Percentiles rank a stretch among this genome's conserved stretches.
phyloP scores from a whole-genome alignment of 2,329 filamentous ascomycete species.

The Juglanconis oblonga region DNA sequence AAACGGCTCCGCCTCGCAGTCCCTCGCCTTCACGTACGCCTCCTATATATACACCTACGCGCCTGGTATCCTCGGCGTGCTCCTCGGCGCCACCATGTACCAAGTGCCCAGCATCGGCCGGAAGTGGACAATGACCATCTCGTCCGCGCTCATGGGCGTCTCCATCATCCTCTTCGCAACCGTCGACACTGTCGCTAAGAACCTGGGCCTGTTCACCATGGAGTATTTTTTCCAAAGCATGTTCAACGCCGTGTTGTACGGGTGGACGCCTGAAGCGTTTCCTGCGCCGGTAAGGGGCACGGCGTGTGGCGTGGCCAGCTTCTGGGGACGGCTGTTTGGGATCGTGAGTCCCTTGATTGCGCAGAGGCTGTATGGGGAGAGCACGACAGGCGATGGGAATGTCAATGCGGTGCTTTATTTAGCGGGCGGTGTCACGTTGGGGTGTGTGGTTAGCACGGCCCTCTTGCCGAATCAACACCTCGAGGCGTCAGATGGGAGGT shows the following conservation, averaged over 20 bases:
- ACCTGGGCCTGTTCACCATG: constrained; percentile 48
- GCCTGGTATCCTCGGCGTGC: constrained; percentile 48
- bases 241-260: constrained; percentile 51
- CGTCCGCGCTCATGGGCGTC: constrained; percentile 38
- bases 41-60: constrained; percentile 54
- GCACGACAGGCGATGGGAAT: constrained; percentile 27
- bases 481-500: constrained; percentile 31
- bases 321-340: constrained; percentile 56
- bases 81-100: constrained; percentile 46
- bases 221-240: constrained; percentile 51
- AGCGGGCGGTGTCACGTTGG: constrained; percentile 52
- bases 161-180: constrained; percentile 42
- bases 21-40: constrained; percentile 46
- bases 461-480: constrained; percentile 41
- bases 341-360: constrained; percentile 57
- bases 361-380: constrained; percentile 36
- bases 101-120: constrained; percentile 26
- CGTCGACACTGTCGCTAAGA: constrained; percentile 41
- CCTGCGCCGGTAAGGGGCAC: constrained; percentile 49
- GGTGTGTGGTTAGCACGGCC: constrained; percentile 49
- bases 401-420: constrained; percentile 53
- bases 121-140: constrained; percentile 43
- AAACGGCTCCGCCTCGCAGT: constrained; percentile 41
- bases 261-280: constrained; percentile 50
- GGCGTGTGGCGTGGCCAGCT: constrained; percentile 53